phyloP scores from a whole-genome alignment of 2,329 filamentous ascomycete species.

The Elsinoe perseae region DNA sequence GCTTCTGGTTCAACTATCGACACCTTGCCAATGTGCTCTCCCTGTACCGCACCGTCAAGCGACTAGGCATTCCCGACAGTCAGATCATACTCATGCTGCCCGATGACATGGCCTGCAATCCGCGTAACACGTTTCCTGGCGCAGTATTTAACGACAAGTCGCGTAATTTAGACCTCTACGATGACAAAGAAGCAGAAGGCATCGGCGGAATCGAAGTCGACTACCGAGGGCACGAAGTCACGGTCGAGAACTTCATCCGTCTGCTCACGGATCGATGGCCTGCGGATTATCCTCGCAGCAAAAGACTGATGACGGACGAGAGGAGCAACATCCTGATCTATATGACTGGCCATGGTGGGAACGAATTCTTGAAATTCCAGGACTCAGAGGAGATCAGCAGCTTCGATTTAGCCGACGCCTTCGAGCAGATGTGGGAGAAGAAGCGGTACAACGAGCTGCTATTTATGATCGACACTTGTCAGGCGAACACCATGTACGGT shows the following conservation, averaged over 20 bases:
- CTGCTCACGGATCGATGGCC: slow-evolving; percentile 89
- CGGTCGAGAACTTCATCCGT: slow-evolving; percentile 96
- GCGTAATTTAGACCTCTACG: slow-evolving; percentile 89
- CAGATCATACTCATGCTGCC: slow-evolving; percentile 99
- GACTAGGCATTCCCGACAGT: slow-evolving; percentile 92
- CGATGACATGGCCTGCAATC: slow-evolving; percentile 99
- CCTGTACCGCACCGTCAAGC: slow-evolving; percentile 95
- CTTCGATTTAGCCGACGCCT: slow-evolving; percentile 91
- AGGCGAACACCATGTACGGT: slow-evolving; percentile 98
- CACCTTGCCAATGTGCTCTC: slow-evolving; percentile 97
- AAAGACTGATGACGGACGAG: slow-evolving; percentile 87
- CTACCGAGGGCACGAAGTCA: slow-evolving; percentile 96
- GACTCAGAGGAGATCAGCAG: slow-evolving; percentile 96
- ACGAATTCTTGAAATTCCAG: slow-evolving; percentile 97
- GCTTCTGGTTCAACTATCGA: slow-evolving; percentile 99
- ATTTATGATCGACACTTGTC: slow-evolving; percentile 99
- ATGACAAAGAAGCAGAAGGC: slow-evolving; percentile 57
- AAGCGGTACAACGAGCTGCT: slow-evolving; percentile 92
- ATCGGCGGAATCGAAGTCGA: slow-evolving; percentile 74
- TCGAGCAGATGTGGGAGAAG: slow-evolving; percentile 99
- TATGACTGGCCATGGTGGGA: slow-evolving; percentile 97
- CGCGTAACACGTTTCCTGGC: slow-evolving; percentile 92
- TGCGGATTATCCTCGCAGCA: slow-evolving; percentile 89
- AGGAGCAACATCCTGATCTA: slow-evolving; percentile 96
- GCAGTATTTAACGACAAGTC: slow-evolving; percentile 98